Percentiles rank a stretch among this genome's conserved stretches.
Evolutionary conservation across 176 grass and related monocot genomes (phyloP).

Genomic region (Zea mays): DNA sequence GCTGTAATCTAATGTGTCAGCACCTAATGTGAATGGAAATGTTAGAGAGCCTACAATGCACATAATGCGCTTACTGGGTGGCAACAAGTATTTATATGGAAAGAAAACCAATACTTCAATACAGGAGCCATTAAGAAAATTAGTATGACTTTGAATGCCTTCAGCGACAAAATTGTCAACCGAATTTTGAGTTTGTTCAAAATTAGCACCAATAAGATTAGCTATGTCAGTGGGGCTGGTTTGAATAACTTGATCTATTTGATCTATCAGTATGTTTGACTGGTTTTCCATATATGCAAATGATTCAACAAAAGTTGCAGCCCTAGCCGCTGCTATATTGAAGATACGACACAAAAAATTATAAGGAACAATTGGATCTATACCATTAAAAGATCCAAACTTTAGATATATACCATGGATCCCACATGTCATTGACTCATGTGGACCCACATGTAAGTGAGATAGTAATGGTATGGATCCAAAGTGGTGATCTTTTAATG

Average conservation of each 20-base stretch:
- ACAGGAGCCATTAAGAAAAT: conserved; percentile 56
- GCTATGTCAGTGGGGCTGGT: conserved; percentile 56
- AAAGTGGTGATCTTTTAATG: too few relatives aligned
- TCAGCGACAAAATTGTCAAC: conserved; percentile 69
- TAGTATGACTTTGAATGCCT: conserved; percentile 62
- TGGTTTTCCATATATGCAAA: conserved; percentile 72
- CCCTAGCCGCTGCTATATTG: conserved; percentile 65
- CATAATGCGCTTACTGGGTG: conserved; percentile 25
- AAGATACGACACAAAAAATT: conserved; percentile 64
- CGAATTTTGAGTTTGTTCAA: conserved; percentile 51
- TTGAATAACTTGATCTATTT: conserved; percentile 69
- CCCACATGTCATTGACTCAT: too few relatives aligned
- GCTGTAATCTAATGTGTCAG: conserved; percentile 57
- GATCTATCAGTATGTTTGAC: conserved; percentile 62
- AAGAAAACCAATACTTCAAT: conserved; percentile 23
- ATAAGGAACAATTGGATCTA: too few relatives aligned
- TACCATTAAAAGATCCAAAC: too few relatives aligned
- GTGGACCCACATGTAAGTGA: too few relatives aligned
- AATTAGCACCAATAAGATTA: conserved; percentile 45
- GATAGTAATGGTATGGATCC: too few relatives aligned
- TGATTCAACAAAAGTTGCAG: conserved; percentile 58
- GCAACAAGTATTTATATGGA: not conserved
- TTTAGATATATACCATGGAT: too few relatives aligned
- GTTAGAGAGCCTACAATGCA: conserved; percentile 67
- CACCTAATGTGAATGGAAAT: conserved; percentile 69